Evolutionary conservation across 352 stramenopile species (phyloP).

Genomic region (Globisporangium rhizosaccharum): DNA sequence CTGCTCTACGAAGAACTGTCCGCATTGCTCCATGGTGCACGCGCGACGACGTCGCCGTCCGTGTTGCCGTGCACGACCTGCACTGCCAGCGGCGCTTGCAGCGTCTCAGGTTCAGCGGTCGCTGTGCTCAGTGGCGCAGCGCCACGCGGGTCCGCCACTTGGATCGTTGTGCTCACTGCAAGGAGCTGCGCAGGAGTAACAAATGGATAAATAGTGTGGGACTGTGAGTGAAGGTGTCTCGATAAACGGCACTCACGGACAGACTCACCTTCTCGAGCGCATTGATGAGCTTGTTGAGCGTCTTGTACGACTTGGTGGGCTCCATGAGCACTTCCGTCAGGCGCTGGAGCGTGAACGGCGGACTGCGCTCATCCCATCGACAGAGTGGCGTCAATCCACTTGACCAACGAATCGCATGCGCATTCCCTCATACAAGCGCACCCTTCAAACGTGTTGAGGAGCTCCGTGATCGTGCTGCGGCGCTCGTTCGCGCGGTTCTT

Average conservation of each 20-base stretch:
- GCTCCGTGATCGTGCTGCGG: constrained; percentile 43
- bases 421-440: constrained; percentile 8
- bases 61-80: constrained; percentile 18
- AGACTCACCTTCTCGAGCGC: constrained; percentile 65
- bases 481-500: constrained; percentile 48
- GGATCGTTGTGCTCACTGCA: constrained; percentile 61
- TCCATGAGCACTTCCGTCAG: constrained; percentile 76
- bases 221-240: background rate
- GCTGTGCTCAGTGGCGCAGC: background rate
- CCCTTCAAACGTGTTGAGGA: constrained; percentile 61
- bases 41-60: constrained; percentile 34
- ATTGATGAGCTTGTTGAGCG: constrained; percentile 73
- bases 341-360: constrained; percentile 78
- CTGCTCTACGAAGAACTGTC: constrained; percentile 9
- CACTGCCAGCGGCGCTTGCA: constrained; percentile 12
- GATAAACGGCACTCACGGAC: background rate
- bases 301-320: constrained; percentile 67
- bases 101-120: background rate
- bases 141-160: constrained; percentile 46
- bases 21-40: constrained; percentile 36
- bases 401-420: too few relatives aligned
- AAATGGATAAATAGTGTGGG: background rate
- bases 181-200: constrained; percentile 28
- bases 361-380: constrained; percentile 16
- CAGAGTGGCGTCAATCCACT: background rate